These are phyloP conservation scores for Ceratobasidium sp. DNA, from an alignment of 1,284 basidiomycete genomes.

Conservation along the genomic window DNA sequence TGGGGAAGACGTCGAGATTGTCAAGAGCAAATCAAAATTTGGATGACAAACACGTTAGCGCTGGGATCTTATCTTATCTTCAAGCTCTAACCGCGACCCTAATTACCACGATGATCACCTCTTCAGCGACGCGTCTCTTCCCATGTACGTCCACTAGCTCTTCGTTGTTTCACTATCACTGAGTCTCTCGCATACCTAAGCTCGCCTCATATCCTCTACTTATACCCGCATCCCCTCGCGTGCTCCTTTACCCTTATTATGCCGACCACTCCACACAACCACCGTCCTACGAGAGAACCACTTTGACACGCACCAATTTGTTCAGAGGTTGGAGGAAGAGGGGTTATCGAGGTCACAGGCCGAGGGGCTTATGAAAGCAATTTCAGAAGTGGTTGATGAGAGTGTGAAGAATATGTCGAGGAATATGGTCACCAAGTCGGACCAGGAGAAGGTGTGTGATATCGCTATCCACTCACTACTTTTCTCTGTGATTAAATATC, in stretches of 20 bases:
- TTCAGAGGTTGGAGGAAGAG: slow-evolving; percentile 88
- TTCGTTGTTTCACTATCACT: not conserved
- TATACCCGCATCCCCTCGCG: no score
- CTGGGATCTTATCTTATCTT: not conserved
- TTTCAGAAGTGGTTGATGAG: slow-evolving; percentile 96
- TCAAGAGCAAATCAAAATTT: slow-evolving; percentile 39
- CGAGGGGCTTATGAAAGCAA: slow-evolving; percentile 94
- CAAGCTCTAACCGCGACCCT: not conserved
- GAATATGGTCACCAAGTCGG: slow-evolving; percentile 93
- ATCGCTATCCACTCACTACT: not conserved
- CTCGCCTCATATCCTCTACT: not conserved
- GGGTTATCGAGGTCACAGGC: slow-evolving; percentile 91
- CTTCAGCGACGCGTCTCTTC: slow-evolving; percentile 22
- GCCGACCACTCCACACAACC: not conserved
- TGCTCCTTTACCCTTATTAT: not conserved
- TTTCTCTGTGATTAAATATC: no score
- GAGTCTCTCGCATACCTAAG: not conserved
- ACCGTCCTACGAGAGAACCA: slow-evolving; percentile 64
- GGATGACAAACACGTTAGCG: slow-evolving; percentile 25
- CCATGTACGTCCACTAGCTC: not conserved
- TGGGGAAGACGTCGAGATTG: slow-evolving; percentile 22
- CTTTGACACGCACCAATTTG: slow-evolving; percentile 96
- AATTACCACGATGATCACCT: slow-evolving; percentile 28
- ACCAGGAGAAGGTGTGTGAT: slow-evolving; percentile 88
- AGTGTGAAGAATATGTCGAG: slow-evolving; percentile 93